These are phyloP conservation scores for Turnera subulata DNA, from an alignment of 345 rosid species.

Conservation along the genomic window DNA sequence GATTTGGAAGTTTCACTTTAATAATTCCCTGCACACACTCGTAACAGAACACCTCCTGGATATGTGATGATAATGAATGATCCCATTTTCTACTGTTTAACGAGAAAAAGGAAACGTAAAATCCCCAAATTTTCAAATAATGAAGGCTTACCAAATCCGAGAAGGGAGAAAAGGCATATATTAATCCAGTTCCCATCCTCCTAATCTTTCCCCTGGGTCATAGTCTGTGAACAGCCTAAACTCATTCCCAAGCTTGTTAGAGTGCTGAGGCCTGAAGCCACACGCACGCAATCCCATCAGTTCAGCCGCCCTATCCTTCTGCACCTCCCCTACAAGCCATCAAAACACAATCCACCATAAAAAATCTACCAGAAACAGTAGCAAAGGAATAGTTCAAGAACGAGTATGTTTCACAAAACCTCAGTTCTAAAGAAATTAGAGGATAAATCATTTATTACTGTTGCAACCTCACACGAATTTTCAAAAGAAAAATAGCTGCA, in stretches of 20 bases:
- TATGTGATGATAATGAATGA: too few species aligned
- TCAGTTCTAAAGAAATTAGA: too few species aligned
- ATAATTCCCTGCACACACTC: too few species aligned
- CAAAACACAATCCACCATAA: slow-evolving; percentile 6
- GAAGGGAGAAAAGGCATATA: slow-evolving; percentile 13
- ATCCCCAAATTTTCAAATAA: too few species aligned
- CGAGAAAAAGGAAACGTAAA: too few species aligned
- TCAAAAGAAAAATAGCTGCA: not conserved
- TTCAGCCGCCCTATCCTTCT: slow-evolving; percentile 72
- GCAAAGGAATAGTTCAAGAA: too few species aligned
- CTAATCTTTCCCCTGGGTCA: slow-evolving; percentile 71
- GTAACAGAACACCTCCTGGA: too few species aligned
- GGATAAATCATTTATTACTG: too few species aligned
- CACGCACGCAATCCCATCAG: slow-evolving; percentile 70
- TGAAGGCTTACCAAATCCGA: not conserved
- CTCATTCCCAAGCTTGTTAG: slow-evolving; percentile 89
- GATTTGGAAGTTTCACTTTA: too few species aligned
- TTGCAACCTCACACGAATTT: not conserved
- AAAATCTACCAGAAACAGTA: too few species aligned
- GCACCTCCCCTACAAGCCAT: slow-evolving; percentile 66
- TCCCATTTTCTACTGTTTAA: too few species aligned
- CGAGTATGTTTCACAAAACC: too few species aligned
- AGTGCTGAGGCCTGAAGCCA: slow-evolving; percentile 71
- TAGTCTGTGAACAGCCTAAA: slow-evolving; percentile 77
- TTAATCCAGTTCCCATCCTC: slow-evolving; percentile 68